Evolutionary conservation across 208 protist species (phyloP).

Genomic region (Acanthamoeba royreba): DNA sequence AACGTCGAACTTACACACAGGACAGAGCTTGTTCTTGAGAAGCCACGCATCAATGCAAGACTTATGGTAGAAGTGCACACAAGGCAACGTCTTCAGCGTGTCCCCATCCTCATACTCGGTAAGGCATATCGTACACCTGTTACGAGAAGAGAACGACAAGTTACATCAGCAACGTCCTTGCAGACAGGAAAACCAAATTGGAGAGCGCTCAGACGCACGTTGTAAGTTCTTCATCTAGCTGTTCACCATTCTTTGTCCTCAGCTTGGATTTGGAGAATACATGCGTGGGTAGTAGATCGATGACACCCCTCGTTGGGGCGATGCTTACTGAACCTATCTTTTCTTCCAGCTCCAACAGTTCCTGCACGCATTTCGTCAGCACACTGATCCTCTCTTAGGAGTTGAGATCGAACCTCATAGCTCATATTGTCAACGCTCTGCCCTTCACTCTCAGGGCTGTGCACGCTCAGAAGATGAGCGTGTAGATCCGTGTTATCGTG

Average conservation of each 20-base stretch:
- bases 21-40: background rate
- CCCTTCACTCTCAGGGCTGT: background rate
- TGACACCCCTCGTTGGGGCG: background rate
- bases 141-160: background rate
- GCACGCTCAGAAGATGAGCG: background rate
- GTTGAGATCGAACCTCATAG: background rate
- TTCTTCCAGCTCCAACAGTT: background rate
- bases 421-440: background rate
- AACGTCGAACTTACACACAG: background rate
- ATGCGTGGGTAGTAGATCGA: background rate
- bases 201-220: background rate
- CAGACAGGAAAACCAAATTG: background rate
- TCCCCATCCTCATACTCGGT: slow-evolving; percentile 28
- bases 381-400: background rate
- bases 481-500: background rate
- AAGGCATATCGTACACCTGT: background rate
- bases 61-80: background rate
- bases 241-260: background rate
- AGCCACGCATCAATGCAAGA: slow-evolving; percentile 33
- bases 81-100: background rate
- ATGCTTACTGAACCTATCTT: background rate
- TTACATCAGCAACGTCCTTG: background rate
- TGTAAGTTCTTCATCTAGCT: background rate
- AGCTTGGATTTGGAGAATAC: background rate
- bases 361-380: background rate